A percentile compares a stretch with the other conserved stretches of the same genome.
Conservation (phyloP, 2,329 filamentous ascomycete genomes). For the Microdochium bolleyi region DNA sequence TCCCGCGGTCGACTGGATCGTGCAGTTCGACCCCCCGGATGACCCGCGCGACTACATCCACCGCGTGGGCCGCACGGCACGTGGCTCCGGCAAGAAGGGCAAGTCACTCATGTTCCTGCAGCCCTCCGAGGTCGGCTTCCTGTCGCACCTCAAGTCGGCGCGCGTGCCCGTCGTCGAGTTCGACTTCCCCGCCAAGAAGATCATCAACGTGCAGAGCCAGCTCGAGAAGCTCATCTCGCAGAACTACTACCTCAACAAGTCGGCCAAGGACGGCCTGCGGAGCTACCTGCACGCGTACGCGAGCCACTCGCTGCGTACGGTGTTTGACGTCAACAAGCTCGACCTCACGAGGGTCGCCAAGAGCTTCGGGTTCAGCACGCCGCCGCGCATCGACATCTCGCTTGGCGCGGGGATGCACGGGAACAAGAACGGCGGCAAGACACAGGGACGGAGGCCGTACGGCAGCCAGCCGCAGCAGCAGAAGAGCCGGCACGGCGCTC, state of each 20-base stretch:
- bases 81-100: slow-evolving; percentile 76
- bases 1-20: slow-evolving; percentile 90
- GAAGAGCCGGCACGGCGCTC: not conserved
- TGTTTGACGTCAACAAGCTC: slow-evolving; percentile 77
- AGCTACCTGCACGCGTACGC: slow-evolving; percentile 95
- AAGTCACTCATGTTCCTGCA: slow-evolving; percentile 89
- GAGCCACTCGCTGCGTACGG: slow-evolving; percentile 71
- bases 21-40: slow-evolving; percentile 92
- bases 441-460: slow-evolving; percentile 56
- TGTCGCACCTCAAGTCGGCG: slow-evolving; percentile 83
- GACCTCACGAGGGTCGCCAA: slow-evolving; percentile 80
- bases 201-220: slow-evolving; percentile 83
- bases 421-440: slow-evolving; percentile 60
- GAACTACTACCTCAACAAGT: slow-evolving; percentile 96
- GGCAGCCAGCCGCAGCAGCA: slow-evolving; percentile 67
- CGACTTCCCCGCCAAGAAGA: slow-evolving; percentile 87
- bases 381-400: slow-evolving; percentile 72
- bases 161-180: slow-evolving; percentile 93
- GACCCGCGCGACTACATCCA: slow-evolving; percentile 90
- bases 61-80: slow-evolving; percentile 87
- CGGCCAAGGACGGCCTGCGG: slow-evolving; percentile 68
- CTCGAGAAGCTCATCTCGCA: slow-evolving; percentile 89
- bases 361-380: slow-evolving; percentile 71
- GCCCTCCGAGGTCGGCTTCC: slow-evolving; percentile 85
- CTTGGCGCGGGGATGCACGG: slow-evolving; percentile 69